Evolutionary conservation across 2,329 filamentous ascomycete species (phyloP).

Genomic region (Chrysoporthe cubensis): DNA sequence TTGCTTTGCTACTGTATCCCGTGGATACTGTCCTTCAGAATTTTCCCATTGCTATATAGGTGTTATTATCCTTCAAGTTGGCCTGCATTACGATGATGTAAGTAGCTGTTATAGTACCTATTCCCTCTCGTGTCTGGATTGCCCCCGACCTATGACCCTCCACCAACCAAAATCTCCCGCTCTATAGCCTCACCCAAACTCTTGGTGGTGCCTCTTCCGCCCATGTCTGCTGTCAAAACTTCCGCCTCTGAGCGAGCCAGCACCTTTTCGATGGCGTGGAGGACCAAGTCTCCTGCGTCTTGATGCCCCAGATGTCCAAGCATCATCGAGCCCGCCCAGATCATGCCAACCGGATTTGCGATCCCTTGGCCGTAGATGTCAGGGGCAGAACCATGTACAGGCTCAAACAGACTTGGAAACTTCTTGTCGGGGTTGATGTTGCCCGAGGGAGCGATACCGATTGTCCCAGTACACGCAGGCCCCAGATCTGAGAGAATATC

Average conservation of each 20-base stretch:
- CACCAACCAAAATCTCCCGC: slow-evolving; percentile 33
- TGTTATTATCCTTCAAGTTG: not conserved
- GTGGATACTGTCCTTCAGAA: not conserved
- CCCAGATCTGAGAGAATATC: slow-evolving; percentile 69
- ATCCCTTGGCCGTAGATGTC: slow-evolving; percentile 67
- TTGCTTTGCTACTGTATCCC: no score
- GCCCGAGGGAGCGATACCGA: slow-evolving; percentile 67
- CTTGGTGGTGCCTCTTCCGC: slow-evolving; percentile 59
- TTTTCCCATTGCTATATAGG: not conserved
- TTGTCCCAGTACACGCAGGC: slow-evolving; percentile 66
- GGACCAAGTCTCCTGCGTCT: slow-evolving; percentile 58
- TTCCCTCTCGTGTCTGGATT: not conserved
- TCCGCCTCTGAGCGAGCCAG: slow-evolving; percentile 49
- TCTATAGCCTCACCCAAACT: slow-evolving; percentile 59
- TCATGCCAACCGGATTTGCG: slow-evolving; percentile 67
- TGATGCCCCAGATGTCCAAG: slow-evolving; percentile 65
- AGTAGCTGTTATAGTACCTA: no score
- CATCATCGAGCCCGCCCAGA: slow-evolving; percentile 74
- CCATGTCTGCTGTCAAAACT: slow-evolving; percentile 62
- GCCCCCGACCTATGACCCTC: not conserved
- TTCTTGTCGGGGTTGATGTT: slow-evolving; percentile 64
- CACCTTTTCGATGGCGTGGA: slow-evolving; percentile 66
- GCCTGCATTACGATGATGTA: not conserved
- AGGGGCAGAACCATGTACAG: slow-evolving; percentile 66
- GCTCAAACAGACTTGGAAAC: slow-evolving; percentile 66